Evolutionary conservation across 257 asterid genomes (phyloP).

Genomic region (Eustoma russellianum): DNA sequence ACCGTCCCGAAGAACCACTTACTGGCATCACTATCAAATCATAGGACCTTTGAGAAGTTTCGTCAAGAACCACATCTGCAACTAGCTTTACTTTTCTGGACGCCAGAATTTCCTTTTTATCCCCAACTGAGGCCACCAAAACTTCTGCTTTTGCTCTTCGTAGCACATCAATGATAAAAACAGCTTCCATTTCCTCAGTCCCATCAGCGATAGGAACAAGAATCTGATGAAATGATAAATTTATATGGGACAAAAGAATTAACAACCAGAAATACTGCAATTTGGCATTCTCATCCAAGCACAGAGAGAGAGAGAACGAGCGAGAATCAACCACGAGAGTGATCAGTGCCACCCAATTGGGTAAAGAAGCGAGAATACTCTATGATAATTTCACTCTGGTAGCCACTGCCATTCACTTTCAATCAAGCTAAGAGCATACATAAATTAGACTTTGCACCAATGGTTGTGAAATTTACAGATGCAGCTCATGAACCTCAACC

Average conservation of each 20-base stretch:
- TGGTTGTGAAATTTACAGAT: too few relatives aligned
- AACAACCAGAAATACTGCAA: not conserved
- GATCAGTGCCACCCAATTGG: too few relatives aligned
- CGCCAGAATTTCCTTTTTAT: conserved; percentile 64
- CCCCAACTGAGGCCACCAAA: conserved; percentile 77
- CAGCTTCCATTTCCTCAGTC: conserved; percentile 95
- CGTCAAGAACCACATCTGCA: conserved; percentile 80
- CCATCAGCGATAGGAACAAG: conserved; percentile 98
- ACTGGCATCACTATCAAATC: conserved; percentile 87
- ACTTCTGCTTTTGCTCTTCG: conserved; percentile 86
- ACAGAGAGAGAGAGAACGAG: too few relatives aligned
- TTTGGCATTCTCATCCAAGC: not conserved
- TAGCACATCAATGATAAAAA: conserved; percentile 73
- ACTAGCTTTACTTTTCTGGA: conserved; percentile 86
- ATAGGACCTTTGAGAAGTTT: conserved; percentile 44
- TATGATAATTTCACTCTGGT: too few relatives aligned
- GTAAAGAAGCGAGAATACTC: too few relatives aligned
- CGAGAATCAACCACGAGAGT: too few relatives aligned
- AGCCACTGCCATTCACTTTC: too few relatives aligned
- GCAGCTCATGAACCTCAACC: too few relatives aligned
- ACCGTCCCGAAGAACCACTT: conserved; percentile 14
- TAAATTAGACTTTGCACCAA: too few relatives aligned
- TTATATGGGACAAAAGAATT: not conserved
- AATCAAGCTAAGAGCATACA: too few relatives aligned
- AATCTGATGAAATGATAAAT: conserved; percentile 33